A percentile compares a stretch with the other conserved stretches of the same genome.
Evolutionary conservation across 2,329 filamentous ascomycete genomes (phyloP).

Genomic region (Penicillium fuscoglaucum): DNA sequence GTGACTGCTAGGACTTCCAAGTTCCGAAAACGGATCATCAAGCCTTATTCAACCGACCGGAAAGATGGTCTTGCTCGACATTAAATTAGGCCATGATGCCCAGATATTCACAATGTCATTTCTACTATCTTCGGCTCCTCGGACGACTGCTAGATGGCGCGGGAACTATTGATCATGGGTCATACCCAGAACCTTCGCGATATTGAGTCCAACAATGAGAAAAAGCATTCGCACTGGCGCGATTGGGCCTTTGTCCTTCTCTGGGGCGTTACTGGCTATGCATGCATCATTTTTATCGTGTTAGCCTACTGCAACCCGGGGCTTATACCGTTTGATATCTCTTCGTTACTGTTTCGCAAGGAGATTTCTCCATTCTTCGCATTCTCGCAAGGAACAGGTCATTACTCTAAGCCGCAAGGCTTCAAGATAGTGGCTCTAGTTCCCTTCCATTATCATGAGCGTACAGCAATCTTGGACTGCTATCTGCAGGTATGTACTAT

Average conservation of each 20-base stretch:
- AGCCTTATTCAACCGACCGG: slow-evolving; percentile 3
- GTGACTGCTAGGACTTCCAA: not conserved
- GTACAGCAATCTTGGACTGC: slow-evolving; percentile 43
- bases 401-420: slow-evolving; percentile 36
- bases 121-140: not conserved
- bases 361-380: slow-evolving; percentile 32
- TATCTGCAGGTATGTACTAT: slow-evolving; percentile 39
- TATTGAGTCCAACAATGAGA: slow-evolving; percentile 23
- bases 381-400: slow-evolving; percentile 28
- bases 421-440: slow-evolving; percentile 43
- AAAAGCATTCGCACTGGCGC: slow-evolving; percentile 16
- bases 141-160: not conserved
- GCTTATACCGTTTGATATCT: slow-evolving; percentile 21
- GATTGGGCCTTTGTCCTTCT: slow-evolving; percentile 23
- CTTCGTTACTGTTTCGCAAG: slow-evolving; percentile 23
- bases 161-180: slow-evolving; percentile 24
- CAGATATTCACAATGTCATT: not conserved
- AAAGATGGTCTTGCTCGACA: not conserved
- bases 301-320: slow-evolving; percentile 24
- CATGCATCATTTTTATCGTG: slow-evolving; percentile 25
- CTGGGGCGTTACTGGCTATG: slow-evolving; percentile 28
- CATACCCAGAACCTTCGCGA: slow-evolving; percentile 17
- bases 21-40: slow-evolving; percentile 6
- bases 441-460: slow-evolving; percentile 38
- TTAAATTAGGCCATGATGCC: slow-evolving; percentile 6